Percentiles rank a stretch among this genome's conserved stretches.
phyloP scores from a whole-genome alignment of 2,329 filamentous ascomycete species.

The Alternaria arbusti region DNA sequence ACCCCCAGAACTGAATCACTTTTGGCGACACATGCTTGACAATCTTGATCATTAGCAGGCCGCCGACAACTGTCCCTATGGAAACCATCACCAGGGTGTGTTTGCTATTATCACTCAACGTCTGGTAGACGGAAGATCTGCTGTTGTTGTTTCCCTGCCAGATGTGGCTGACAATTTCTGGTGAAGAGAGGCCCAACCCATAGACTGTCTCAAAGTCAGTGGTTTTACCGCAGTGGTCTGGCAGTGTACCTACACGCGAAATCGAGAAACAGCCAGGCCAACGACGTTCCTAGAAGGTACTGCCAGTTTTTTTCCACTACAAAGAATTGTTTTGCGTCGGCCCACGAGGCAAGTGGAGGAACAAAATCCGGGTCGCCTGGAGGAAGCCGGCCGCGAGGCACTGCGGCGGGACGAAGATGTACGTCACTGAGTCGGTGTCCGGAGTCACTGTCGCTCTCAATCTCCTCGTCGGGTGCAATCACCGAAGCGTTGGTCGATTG shows the following conservation, averaged over 20 bases:
- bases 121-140: slow-evolving; percentile 25
- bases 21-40: slow-evolving; percentile 44
- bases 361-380: slow-evolving; percentile 56
- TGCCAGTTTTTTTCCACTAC: slow-evolving; percentile 46
- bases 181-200: slow-evolving; percentile 44
- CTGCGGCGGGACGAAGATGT: slow-evolving; percentile 4
- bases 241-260: slow-evolving; percentile 34
- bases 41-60: slow-evolving; percentile 41
- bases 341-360: slow-evolving; percentile 42
- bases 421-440: slow-evolving; percentile 20
- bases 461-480: slow-evolving; percentile 35
- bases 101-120: slow-evolving; percentile 38
- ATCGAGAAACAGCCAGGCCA: slow-evolving; percentile 46
- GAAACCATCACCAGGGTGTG: slow-evolving; percentile 45
- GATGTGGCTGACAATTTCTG: slow-evolving; percentile 44
- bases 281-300: slow-evolving; percentile 45
- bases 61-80: slow-evolving; percentile 39
- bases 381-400: slow-evolving; percentile 14
- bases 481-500: slow-evolving; percentile 31
- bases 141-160: slow-evolving; percentile 28
- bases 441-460: slow-evolving; percentile 36
- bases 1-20: slow-evolving; percentile 44
- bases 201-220: slow-evolving; percentile 28
- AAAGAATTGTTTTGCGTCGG: slow-evolving; percentile 43
- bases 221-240: not conserved